These are phyloP conservation scores for Claviceps paspali DNA, from an alignment of 2,329 filamentous ascomycete species.

Conservation along the genomic window DNA sequence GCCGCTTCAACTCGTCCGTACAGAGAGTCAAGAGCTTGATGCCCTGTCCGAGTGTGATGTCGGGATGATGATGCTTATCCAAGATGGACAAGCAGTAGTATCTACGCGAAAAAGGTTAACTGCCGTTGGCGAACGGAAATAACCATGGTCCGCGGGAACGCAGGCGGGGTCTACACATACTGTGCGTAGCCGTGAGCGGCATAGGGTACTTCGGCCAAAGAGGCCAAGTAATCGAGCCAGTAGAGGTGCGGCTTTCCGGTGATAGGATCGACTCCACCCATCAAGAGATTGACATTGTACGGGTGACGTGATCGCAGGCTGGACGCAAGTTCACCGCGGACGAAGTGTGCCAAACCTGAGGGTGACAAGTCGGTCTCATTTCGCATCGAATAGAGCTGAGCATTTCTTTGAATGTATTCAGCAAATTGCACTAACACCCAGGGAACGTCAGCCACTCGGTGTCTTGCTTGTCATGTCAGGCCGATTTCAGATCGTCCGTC, in stretches of 20 bases:
- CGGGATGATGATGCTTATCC: constrained; percentile 95
- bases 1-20: constrained; percentile 90
- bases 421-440: constrained; percentile 80
- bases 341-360: constrained; percentile 78
- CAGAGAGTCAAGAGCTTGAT: constrained; percentile 89
- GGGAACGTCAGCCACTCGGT: constrained; percentile 11
- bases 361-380: constrained; percentile 88
- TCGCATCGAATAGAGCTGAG: constrained; percentile 96
- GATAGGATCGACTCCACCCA: constrained; percentile 87
- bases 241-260: constrained; percentile 82
- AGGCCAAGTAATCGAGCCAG: constrained; percentile 95
- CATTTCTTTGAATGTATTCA: constrained; percentile 97
- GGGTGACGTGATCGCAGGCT: constrained; percentile 84
- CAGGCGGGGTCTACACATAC: constrained; percentile 34
- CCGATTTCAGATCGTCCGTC: background rate
- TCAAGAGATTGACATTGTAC: constrained; percentile 91
- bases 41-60: constrained; percentile 78
- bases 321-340: constrained; percentile 81
- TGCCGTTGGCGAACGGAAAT: background rate
- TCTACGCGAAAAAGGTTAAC: constrained; percentile 24
- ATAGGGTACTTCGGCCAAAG: constrained; percentile 77
- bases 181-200: constrained; percentile 97
- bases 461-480: background rate
- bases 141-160: background rate
- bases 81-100: constrained; percentile 97